These are phyloP conservation scores for Alternaria sp. DNA, from an alignment of 2,329 filamentous ascomycete species.

Conservation along the genomic window DNA sequence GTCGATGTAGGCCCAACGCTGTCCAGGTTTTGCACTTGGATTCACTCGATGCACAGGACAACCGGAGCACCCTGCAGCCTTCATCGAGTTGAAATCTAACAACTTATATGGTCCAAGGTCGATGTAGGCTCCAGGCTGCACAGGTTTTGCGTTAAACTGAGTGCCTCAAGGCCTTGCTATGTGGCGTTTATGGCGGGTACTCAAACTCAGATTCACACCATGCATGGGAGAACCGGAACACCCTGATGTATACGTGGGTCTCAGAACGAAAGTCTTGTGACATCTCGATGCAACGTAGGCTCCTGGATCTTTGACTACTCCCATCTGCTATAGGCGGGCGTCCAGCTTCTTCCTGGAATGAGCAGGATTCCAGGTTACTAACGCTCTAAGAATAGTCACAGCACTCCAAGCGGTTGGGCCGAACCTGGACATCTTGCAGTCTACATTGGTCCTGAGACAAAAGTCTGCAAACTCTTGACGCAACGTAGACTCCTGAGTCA, in stretches of 20 bases:
- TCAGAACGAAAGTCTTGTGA: background rate
- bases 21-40: background rate
- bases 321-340: background rate
- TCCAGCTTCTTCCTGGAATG: background rate
- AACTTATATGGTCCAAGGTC: no score
- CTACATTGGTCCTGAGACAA: background rate
- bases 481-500: background rate
- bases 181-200: background rate
- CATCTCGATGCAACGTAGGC: background rate
- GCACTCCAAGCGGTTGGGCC: background rate
- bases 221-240: background rate
- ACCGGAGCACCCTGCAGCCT: no score
- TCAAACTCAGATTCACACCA: background rate
- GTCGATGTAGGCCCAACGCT: background rate
- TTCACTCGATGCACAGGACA: no score
- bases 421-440: background rate
- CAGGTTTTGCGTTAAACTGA: background rate
- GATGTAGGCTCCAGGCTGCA: no score
- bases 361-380: background rate
- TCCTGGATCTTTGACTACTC: background rate
- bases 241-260: background rate
- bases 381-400: background rate
- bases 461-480: background rate
- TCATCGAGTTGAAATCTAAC: no score
- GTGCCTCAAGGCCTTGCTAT: background rate